These are phyloP conservation scores for Plasmodium knowlesi DNA, from an alignment of 169 alveolate species.

Conservation along the genomic window DNA sequence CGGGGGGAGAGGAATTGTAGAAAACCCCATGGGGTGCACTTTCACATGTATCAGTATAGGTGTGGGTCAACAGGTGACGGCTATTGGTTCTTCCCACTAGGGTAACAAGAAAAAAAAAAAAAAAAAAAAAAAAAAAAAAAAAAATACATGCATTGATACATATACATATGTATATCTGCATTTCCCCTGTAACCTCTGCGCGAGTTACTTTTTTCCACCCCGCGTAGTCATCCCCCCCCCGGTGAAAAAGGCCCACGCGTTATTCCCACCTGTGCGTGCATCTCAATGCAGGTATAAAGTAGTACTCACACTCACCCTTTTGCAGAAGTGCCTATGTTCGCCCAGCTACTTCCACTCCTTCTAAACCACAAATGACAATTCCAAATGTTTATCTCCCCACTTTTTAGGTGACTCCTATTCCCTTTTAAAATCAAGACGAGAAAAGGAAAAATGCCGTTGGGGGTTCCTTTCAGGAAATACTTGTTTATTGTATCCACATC, in stretches of 20 bases:
- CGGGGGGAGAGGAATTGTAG: neutral
- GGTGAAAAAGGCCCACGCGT: neutral
- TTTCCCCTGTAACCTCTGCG: neutral
- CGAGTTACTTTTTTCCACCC: neutral
- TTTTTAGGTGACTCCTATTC: neutral
- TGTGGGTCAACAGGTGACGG: neutral
- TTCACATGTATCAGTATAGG: neutral
- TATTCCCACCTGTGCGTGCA: neutral
- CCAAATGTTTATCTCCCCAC: neutral
- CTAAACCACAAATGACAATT: neutral
- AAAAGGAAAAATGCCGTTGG: constrained; percentile 59
- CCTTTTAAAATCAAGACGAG: neutral
- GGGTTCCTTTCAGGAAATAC: constrained; percentile 50
- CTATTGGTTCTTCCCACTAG: neutral
- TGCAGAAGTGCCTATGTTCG: neutral
- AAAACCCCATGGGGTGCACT: neutral
- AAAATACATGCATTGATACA: no score
- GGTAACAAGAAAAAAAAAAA: neutral
- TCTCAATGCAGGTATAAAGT: neutral
- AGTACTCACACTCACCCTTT: neutral
- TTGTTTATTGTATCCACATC: constrained; percentile 63
- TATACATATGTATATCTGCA: neutral
- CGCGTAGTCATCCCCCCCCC: neutral
- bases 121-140: neutral
- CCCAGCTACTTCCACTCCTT: neutral